A percentile compares a stretch with the other conserved stretches of the same genome.
phyloP scores from a whole-genome alignment of 352 stramenopile genomes.

The Globisporangium solare region DNA sequence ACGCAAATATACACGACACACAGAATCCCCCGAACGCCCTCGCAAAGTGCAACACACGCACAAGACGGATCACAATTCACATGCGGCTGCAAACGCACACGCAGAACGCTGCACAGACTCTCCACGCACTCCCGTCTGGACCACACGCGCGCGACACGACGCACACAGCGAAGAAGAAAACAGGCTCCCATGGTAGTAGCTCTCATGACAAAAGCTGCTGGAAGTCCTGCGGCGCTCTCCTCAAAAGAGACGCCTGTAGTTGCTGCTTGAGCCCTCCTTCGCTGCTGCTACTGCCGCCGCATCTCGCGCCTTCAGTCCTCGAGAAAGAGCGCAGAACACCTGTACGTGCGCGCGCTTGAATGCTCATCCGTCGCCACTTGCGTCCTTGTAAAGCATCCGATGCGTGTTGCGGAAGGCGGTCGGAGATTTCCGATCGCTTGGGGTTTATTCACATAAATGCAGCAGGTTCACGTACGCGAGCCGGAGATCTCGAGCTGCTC shows the following conservation, averaged over 20 bases:
- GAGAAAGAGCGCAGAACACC: background rate
- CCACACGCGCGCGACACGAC: background rate
- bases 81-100: background rate
- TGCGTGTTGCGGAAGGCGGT: background rate
- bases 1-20: background rate
- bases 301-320: background rate
- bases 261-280: background rate
- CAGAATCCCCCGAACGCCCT: background rate
- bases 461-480: conserved; percentile 76
- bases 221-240: conserved; percentile 3
- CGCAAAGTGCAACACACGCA: conserved; percentile 5
- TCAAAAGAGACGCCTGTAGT: conserved; percentile 5
- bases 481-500: conserved; percentile 99
- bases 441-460: background rate
- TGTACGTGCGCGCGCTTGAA: background rate
- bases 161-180: background rate
- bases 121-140: background rate
- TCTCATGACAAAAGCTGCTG: background rate
- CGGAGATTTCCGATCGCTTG: too few relatives aligned
- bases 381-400: background rate
- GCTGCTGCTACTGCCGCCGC: conserved; percentile 5
- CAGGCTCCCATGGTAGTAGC: background rate
- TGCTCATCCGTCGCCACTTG: background rate
- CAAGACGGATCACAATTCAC: background rate
- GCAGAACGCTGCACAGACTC: background rate